Evolutionary conservation across 2,329 filamentous ascomycete species (phyloP).

Genomic region (Arachnopeziza araneosa): DNA sequence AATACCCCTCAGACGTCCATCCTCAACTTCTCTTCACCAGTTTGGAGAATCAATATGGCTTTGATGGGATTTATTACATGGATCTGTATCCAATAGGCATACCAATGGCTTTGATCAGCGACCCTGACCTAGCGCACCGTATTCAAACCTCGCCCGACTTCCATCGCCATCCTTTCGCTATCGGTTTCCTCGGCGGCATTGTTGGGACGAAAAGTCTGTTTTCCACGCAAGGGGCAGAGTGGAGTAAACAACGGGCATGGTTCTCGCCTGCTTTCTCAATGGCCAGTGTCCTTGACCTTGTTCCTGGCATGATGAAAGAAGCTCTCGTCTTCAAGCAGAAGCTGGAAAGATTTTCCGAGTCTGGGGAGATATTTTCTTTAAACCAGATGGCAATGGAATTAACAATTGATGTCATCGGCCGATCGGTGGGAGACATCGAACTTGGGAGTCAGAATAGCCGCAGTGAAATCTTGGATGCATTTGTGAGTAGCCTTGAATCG

Average conservation of each 20-base stretch:
- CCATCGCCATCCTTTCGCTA: slow-evolving; percentile 8
- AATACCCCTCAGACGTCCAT: slow-evolving; percentile 13
- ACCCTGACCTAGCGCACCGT: slow-evolving; percentile 12
- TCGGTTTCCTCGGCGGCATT: slow-evolving; percentile 5
- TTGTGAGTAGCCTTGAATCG: slow-evolving; percentile 7
- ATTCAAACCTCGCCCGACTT: slow-evolving; percentile 7
- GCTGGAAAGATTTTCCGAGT: slow-evolving; percentile 9
- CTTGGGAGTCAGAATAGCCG: slow-evolving; percentile 12
- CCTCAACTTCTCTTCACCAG: slow-evolving; percentile 10
- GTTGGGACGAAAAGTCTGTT: slow-evolving; percentile 15
- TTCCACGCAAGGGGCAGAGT: slow-evolving; percentile 8
- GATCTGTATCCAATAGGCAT: slow-evolving; percentile 17
- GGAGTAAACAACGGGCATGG: slow-evolving; percentile 13
- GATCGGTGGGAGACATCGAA: slow-evolving; percentile 9
- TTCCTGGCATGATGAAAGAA: slow-evolving; percentile 16
- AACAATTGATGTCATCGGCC: slow-evolving; percentile 17
- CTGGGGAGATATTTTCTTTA: slow-evolving; percentile 9
- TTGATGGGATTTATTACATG: slow-evolving; percentile 17
- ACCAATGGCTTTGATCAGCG: slow-evolving; percentile 11
- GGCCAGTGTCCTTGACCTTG: slow-evolving; percentile 9
- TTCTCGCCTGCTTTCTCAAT: slow-evolving; percentile 12
- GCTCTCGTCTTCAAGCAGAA: slow-evolving; percentile 17
- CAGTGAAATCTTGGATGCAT: slow-evolving; percentile 8
- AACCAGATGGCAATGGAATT: slow-evolving; percentile 10
- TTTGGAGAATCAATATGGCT: slow-evolving; percentile 12